These are phyloP conservation scores for Favolaschia claudopus DNA, from an alignment of 768 basidiomycete genomes.

Conservation along the genomic window DNA sequence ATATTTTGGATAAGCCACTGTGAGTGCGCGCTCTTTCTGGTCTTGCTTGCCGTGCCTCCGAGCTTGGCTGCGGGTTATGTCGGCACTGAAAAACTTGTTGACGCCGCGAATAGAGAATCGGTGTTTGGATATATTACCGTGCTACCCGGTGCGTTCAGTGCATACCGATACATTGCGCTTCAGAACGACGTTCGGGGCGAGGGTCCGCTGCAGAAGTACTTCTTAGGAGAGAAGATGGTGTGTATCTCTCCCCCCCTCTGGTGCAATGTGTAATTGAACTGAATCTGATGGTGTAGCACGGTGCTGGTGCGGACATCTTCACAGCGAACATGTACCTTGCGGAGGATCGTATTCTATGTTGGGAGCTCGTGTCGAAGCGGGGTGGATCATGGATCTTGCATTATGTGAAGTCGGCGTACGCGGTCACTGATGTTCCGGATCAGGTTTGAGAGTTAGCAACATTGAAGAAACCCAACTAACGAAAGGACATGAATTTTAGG, in stretches of 20 bases:
- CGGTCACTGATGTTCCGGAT: constrained; percentile 92
- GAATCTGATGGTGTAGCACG: constrained; percentile 56
- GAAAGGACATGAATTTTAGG: constrained; percentile 44
- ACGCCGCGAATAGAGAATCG: constrained; percentile 77
- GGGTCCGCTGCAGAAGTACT: constrained; percentile 94
- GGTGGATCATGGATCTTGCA: constrained; percentile 91
- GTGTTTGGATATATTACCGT: constrained; percentile 97
- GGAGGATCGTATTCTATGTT: constrained; percentile 94
- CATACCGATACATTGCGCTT: constrained; percentile 89
- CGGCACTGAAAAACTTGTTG: no score
- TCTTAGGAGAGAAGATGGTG: constrained; percentile 94
- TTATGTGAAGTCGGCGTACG: constrained; percentile 95
- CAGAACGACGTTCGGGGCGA: constrained; percentile 86
- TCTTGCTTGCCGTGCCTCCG: background rate
- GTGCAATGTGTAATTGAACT: background rate
- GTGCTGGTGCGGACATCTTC: constrained; percentile 88
- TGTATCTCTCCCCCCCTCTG: constrained; percentile 24
- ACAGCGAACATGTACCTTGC: constrained; percentile 97
- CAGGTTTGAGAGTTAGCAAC: no score
- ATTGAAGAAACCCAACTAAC: no score
- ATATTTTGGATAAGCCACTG: constrained; percentile 91
- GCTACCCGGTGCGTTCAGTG: constrained; percentile 91
- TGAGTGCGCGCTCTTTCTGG: constrained; percentile 34
- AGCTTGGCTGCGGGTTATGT: no score
- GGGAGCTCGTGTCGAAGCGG: constrained; percentile 97